A percentile compares a stretch with the other conserved stretches of the same genome.
phyloP scores from a whole-genome alignment of 2,329 filamentous ascomycete species.

The Pseudocercospora macadamiae region DNA sequence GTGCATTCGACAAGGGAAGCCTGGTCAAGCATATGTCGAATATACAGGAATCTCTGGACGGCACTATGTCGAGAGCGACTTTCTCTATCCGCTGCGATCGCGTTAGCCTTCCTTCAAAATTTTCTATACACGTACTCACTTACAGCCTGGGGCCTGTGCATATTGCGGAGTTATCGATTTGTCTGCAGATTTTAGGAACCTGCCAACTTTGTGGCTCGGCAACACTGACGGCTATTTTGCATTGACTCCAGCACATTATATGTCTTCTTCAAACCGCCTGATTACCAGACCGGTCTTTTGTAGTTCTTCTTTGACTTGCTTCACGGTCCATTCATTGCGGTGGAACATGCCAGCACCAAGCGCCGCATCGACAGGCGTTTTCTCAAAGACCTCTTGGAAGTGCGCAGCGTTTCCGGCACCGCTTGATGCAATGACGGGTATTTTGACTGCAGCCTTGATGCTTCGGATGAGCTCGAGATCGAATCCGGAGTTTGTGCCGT shows the following conservation, averaged over 20 bases:
- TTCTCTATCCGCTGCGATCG: too few relatives aligned
- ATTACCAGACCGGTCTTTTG: slow-evolving; percentile 72
- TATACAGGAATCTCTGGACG: background rate
- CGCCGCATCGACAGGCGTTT: slow-evolving; percentile 87
- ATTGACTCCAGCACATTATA: slow-evolving; percentile 30
- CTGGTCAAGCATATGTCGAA: background rate
- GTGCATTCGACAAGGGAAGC: background rate
- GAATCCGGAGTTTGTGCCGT: slow-evolving; percentile 92
- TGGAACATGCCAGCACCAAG: slow-evolving; percentile 98
- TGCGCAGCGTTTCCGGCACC: slow-evolving; percentile 86
- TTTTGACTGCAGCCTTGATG: slow-evolving; percentile 83
- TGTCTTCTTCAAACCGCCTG: slow-evolving; percentile 70
- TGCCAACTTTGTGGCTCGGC: too few relatives aligned
- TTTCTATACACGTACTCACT: too few relatives aligned
- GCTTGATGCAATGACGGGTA: slow-evolving; percentile 93
- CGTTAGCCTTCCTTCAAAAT: too few relatives aligned
- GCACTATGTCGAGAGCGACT: too few relatives aligned
- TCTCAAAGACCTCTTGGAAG: slow-evolving; percentile 85
- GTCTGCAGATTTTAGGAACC: too few relatives aligned
- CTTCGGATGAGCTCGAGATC: slow-evolving; percentile 88
- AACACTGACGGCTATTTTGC: too few relatives aligned
- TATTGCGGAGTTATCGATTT: too few relatives aligned
- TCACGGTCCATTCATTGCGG: slow-evolving; percentile 89
- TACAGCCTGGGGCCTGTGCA: too few relatives aligned
- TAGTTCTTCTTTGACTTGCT: slow-evolving; percentile 87